Evolutionary conservation across 495 filamentous ascomycete genomes (phyloP), one percentile per base, ranked within the genome.

Genomic region (Penicillium lagena): DNA sequence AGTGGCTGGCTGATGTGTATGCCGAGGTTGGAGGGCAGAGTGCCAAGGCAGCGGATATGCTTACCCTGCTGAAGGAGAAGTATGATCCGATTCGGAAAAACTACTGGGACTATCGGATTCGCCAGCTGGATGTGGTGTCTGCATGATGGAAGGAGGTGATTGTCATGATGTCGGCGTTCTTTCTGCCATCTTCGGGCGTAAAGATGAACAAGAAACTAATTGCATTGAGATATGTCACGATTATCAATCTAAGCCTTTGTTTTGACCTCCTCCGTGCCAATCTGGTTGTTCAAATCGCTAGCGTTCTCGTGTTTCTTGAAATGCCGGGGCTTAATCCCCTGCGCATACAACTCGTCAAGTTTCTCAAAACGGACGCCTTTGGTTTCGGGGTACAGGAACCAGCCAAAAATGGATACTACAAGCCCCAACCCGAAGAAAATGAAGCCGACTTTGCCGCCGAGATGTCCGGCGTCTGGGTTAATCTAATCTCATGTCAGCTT

Each of bases 41-140:
- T 31, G 37, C 9, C 12, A 52, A 66, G 43, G 70, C 70, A 0
- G 59, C 66, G 13, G 61, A 78, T 57, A 84, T 83, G 44, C 61
- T 96, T 52, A 76, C 77, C 33, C 59, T 95, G 45, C 66, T 98
- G 48, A 85, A 80, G 30, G 79, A 86, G 54, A 89, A 81, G 73
- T 97, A 86, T 72, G 93, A 98, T 74, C 86, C 87, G 7, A 87
- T 98, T 48, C 71, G 94, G 33, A 80, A 78, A 50, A 89, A 89
- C 52, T 97, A 96, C 66, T 98, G 94, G 93, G 78, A 86, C 55
- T 95, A 89, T 66, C 73, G 82, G 55, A 80, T 80, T 55, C 59
- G 51, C 32, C 46, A 64, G 45, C 54, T 85, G 40, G 52, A 39
- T 9, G 40, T 45, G 37, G 43, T 49, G 40, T 44, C 35, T 8